These are phyloP conservation scores for Teratosphaeria pseudoeucalypti DNA, from an alignment of 2,329 filamentous ascomycete genomes.

Conservation along the genomic window DNA sequence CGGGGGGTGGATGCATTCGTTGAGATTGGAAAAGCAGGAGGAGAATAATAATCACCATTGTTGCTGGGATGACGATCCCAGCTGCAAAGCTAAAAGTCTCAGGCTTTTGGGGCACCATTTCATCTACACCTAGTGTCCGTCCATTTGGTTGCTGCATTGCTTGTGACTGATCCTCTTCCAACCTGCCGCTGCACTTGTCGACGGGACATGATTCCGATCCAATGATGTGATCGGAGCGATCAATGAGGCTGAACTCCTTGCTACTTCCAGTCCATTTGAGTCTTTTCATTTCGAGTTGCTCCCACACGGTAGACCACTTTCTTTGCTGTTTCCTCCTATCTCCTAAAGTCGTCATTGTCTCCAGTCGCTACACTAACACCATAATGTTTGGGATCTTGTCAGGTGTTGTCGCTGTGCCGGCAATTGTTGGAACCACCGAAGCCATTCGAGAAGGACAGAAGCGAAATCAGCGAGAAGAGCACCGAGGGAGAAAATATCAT, in stretches of 20 bases:
- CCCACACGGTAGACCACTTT: not conserved
- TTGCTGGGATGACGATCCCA: not conserved
- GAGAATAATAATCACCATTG: not conserved
- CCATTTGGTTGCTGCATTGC: not conserved
- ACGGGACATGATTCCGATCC: not conserved
- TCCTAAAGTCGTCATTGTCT: not conserved
- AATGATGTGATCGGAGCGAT: not conserved
- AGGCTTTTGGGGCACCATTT: not conserved
- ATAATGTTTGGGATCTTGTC: conserved; percentile 25
- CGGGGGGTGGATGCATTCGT: not conserved
- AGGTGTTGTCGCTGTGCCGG: conserved; percentile 23
- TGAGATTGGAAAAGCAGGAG: not conserved
- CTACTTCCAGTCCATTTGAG: not conserved
- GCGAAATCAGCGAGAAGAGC: conserved; percentile 22
- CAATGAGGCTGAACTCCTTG: not conserved
- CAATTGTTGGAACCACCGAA: conserved; percentile 27
- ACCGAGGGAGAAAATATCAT: conserved; percentile 23
- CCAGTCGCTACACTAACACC: not conserved
- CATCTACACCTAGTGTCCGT: not conserved
- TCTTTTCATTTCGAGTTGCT: not conserved
- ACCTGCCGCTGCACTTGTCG: not conserved
- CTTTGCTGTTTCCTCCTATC: not conserved
- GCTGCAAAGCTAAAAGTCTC: not conserved
- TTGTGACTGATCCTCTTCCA: not conserved
- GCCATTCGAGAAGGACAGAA: conserved; percentile 23